Base-by-base conservation (phyloP, 805 yeast genomes). In the Cyberlindnera veronae region DNA sequence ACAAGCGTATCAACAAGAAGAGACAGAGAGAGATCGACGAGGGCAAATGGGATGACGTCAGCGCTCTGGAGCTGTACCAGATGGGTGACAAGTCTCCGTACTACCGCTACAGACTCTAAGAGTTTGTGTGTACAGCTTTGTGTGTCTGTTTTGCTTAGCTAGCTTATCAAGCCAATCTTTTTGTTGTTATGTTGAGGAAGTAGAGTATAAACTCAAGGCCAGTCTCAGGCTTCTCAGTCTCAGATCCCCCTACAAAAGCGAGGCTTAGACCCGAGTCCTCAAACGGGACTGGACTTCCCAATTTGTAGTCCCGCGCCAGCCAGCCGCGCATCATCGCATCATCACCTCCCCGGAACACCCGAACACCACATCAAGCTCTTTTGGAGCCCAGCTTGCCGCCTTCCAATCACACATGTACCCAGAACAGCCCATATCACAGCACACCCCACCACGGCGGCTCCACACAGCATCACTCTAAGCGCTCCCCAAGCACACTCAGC, bases 21-120 rank as follows among this genome's bases (percentile, higher is more conserved):
- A 42, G 61, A 23, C 45, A 44, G 39, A 42, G 37, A 28, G 61
- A 60, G 38, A 44, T 62, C 22, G 31, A 46, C 16, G 56, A 55
- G 15, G 72, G 69, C 1, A 52, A 49, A 20, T 66, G 56, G 46
- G 64, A 54, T 31, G 44, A 38, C 8, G 45, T 46, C 33, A 47
- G 58, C 5, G 57, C 51, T 19, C 45, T 48, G 19, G 61, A 67
- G 35, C 50, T 68, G 33, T 44, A 57, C 11, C 58, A 55, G 34
- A 53, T 67, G 68, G 74, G 74, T 16, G 74, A 70, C 51, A 62
- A 62, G 45, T 63, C 62, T 35, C 74, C 75, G 1, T 60, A 61
- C 32, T 69, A 61, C 43, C 50, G 53, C 15, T 69, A 69, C 45
- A 50, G 48, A 29, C 31, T 40, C n/a, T 44, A 41, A 24, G 8